A percentile compares a stretch with the other conserved stretches of the same genome.
These are phyloP conservation scores for Citrus mangshanensis DNA, from an alignment of 345 rosid genomes.

Conservation along the genomic window DNA sequence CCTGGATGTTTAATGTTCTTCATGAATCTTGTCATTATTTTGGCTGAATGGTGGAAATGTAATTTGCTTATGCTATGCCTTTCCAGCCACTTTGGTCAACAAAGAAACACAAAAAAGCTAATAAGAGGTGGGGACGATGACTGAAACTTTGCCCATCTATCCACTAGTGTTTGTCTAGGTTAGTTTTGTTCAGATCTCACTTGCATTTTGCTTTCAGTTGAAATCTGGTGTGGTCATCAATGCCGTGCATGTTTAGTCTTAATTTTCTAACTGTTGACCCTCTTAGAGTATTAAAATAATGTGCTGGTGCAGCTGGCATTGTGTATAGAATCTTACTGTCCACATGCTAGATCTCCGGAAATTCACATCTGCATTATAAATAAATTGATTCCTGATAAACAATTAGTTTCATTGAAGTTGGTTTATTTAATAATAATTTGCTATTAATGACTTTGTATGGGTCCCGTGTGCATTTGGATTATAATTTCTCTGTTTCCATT, in stretches of 20 bases:
- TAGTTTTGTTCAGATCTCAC: constrained; percentile 8
- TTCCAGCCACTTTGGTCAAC: not conserved
- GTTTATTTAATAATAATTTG: not conserved
- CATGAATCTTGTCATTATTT: not conserved
- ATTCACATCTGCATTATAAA: not conserved
- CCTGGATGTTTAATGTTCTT: not conserved
- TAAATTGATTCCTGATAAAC: not conserved
- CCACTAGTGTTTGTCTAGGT: constrained; percentile 6
- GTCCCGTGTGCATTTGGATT: not conserved
- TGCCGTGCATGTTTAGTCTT: constrained; percentile 3
- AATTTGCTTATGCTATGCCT: not conserved
- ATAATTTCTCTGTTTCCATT: not conserved
- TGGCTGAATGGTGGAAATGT: not conserved
- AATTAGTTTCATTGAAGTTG: not conserved
- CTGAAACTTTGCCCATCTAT: constrained; percentile 9
- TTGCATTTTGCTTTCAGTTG: not conserved
- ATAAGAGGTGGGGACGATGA: not conserved
- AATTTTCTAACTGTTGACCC: not conserved
- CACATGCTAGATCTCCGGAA: constrained; percentile 21
- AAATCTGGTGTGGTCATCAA: not conserved
- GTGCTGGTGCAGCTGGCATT: constrained; percentile 8
- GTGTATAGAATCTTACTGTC: not conserved
- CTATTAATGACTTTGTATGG: not conserved
- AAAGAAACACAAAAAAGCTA: not conserved
- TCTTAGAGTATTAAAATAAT: constrained; percentile 9